Conservation (phyloP, 148 eudicot species). For the Bassia scoparia region DNA sequence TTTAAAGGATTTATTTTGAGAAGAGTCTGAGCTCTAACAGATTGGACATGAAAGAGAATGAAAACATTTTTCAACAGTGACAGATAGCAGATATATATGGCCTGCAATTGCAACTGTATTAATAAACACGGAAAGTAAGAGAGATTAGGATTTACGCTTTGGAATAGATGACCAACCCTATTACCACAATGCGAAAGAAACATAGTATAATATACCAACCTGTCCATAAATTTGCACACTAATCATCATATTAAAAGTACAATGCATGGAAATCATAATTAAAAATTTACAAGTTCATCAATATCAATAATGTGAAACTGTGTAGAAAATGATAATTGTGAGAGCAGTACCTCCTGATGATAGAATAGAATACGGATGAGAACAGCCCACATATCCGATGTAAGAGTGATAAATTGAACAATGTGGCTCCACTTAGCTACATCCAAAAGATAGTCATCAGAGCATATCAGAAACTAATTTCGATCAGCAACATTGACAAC, state of each 20-base stretch:
- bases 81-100: no score
- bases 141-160: slow-evolving; percentile 42
- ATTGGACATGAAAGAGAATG: no score
- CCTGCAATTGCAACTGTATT: no score
- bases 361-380: slow-evolving; percentile 71
- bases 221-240: slow-evolving; percentile 32
- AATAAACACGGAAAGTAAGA: no score
- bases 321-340: neutral
- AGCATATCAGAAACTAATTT: neutral
- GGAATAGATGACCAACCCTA: slow-evolving; percentile 75
- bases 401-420: slow-evolving; percentile 85
- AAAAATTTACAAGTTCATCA: neutral
- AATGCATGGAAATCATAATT: neutral
- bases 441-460: slow-evolving; percentile 9
- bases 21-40: no score
- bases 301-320: neutral
- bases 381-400: slow-evolving; percentile 98
- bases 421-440: slow-evolving; percentile 72
- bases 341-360: slow-evolving; percentile 57
- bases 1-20: no score
- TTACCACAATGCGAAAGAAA: slow-evolving; percentile 61
- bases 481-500: neutral
- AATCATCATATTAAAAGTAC: neutral
- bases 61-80: no score
- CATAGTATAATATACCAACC: slow-evolving; percentile 82